Evolutionary conservation across 768 basidiomycete genomes (phyloP).

Genomic region (Fomitopsis serialis): DNA sequence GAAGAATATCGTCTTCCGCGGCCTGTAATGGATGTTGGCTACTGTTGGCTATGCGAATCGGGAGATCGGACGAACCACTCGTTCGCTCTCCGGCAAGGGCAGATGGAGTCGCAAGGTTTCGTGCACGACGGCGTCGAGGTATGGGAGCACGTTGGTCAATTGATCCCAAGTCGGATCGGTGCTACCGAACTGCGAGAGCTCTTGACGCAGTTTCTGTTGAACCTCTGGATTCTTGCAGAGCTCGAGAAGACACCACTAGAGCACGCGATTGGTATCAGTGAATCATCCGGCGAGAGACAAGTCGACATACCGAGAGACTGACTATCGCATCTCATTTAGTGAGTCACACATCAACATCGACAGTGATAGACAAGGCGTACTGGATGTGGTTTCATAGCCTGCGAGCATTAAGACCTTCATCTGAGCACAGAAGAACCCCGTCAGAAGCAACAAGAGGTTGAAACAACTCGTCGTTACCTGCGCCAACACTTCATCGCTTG

Average conservation of each 20-base stretch:
- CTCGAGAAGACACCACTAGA: conserved; percentile 52
- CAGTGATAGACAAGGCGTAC: neutral
- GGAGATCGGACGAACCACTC: conserved; percentile 28
- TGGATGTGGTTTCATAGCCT: conserved; percentile 48
- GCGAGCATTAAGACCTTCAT: conserved; percentile 33
- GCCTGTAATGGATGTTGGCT: conserved; percentile 24
- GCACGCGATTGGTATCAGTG: neutral
- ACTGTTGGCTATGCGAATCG: neutral
- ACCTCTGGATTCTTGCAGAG: conserved; percentile 37
- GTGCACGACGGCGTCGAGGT: conserved; percentile 47
- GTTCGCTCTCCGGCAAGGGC: conserved; percentile 27
- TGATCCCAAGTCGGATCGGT: conserved; percentile 52
- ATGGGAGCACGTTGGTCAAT: conserved; percentile 45
- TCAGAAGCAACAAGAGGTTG: neutral
- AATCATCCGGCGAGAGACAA: neutral
- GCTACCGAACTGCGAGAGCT: conserved; percentile 35
- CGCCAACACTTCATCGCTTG: conserved; percentile 36
- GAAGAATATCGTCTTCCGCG: conserved; percentile 32
- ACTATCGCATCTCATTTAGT: neutral
- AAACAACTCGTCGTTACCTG: conserved; percentile 20
- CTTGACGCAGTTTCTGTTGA: conserved; percentile 44
- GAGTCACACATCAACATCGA: neutral
- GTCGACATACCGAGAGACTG: conserved; percentile 13
- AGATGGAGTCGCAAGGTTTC: conserved; percentile 44
- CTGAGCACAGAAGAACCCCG: conserved; percentile 9